Evolutionary conservation across 2,329 filamentous ascomycete genomes (phyloP).

Genomic region (Penicillium psychrosexuale): DNA sequence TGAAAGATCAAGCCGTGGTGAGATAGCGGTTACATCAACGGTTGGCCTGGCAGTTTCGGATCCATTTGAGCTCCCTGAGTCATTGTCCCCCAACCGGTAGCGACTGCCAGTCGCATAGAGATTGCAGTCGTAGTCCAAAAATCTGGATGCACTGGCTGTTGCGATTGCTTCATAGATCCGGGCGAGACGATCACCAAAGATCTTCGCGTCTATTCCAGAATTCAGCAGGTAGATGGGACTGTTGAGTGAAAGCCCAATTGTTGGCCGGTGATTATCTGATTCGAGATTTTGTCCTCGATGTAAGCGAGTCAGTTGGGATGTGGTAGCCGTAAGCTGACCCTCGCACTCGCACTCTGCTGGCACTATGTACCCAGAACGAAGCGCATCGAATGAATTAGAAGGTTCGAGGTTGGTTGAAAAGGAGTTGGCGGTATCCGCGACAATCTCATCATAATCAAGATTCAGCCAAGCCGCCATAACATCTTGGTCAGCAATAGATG

Average conservation of each 20-base stretch:
- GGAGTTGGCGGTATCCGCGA: neutral
- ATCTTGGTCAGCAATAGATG: neutral
- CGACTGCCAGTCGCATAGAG: conserved; percentile 14
- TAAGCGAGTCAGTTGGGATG: neutral
- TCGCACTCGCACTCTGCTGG: neutral
- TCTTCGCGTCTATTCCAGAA: conserved; percentile 17
- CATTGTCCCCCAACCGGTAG: conserved; percentile 14
- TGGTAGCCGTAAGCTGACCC: neutral
- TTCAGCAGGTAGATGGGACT: conserved; percentile 27
- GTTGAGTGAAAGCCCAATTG: conserved; percentile 10
- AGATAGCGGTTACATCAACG: neutral
- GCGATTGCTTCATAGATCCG: conserved; percentile 23
- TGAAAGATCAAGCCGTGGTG: neutral
- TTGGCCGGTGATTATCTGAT: neutral
- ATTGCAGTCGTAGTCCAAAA: conserved; percentile 23
- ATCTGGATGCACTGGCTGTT: conserved; percentile 17
- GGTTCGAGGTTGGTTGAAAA: neutral
- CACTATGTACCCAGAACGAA: neutral
- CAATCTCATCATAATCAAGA: conserved; percentile 4
- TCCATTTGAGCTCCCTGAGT: neutral
- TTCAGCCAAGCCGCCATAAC: conserved; percentile 12
- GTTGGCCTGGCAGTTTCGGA: neutral
- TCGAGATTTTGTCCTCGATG: neutral
- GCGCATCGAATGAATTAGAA: neutral
- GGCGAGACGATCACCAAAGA: conserved; percentile 17